Evolutionary conservation across 2,329 filamentous ascomycete species (phyloP).

Genomic region (Fusarium anthophilum): DNA sequence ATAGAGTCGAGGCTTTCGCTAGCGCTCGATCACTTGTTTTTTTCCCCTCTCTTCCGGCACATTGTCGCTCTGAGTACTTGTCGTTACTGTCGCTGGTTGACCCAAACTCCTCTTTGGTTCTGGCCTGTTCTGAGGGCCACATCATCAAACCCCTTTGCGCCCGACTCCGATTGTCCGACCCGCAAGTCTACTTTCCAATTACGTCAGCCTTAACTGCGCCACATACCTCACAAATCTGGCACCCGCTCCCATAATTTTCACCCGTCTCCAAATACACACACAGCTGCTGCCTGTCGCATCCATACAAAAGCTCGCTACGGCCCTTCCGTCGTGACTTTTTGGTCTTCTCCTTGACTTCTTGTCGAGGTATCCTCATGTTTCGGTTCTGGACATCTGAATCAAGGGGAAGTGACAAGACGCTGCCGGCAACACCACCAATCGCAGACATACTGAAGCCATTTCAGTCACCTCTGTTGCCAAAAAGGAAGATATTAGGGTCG

Average conservation of each 20-base stretch:
- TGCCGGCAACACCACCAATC: constrained; percentile 55
- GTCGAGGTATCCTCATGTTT: constrained; percentile 65
- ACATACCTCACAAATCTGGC: constrained; percentile 19
- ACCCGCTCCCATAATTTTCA: constrained; percentile 14
- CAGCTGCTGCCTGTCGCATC: constrained; percentile 33
- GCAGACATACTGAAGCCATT: constrained; percentile 44
- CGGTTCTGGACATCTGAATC: constrained; percentile 68
- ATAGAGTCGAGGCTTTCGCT: constrained; percentile 56
- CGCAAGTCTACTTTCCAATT: constrained; percentile 36
- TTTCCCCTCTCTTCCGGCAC: constrained; percentile 35
- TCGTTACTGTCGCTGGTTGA: constrained; percentile 36
- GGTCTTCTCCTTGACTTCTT: constrained; percentile 30
- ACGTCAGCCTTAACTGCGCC: constrained; percentile 47
- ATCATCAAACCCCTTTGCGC: constrained; percentile 46
- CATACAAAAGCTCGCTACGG: constrained; percentile 24
- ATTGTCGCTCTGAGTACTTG: constrained; percentile 33
- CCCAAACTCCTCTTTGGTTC: constrained; percentile 38
- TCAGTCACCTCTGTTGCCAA: constrained; percentile 46
- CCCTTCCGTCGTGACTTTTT: constrained; percentile 30
- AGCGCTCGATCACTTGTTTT: constrained; percentile 55
- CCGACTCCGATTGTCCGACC: constrained; percentile 43
- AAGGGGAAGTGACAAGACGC: constrained; percentile 64
- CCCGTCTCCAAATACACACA: constrained; percentile 12
- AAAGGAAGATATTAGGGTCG: constrained; percentile 39
- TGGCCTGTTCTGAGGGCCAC: constrained; percentile 45